These are phyloP conservation scores for Nicotiana tomentosiformis DNA, from an alignment of 257 asterid species.

Conservation along the genomic window DNA sequence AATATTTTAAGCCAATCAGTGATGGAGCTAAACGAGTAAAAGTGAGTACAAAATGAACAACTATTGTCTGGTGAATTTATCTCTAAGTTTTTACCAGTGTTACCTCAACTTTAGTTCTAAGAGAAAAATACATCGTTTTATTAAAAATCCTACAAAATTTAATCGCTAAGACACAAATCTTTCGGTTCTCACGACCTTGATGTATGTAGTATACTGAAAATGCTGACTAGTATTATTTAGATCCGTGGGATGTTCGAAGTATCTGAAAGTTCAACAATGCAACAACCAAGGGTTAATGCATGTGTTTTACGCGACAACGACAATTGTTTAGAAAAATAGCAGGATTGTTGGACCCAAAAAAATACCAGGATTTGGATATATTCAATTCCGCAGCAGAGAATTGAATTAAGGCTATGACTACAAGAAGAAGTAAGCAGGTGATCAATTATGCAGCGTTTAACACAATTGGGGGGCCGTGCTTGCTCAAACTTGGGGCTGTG, in stretches of 20 bases:
- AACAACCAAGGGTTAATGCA: neutral
- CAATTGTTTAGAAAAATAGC: neutral
- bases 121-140: too few species aligned
- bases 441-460: too few species aligned
- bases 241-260: neutral
- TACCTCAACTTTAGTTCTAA: neutral
- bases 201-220: neutral
- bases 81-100: neutral
- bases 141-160: neutral
- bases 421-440: too few species aligned
- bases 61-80: neutral
- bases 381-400: too few species aligned
- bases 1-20: neutral
- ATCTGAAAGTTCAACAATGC: neutral
- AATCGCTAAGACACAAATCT: neutral
- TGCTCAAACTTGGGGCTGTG: too few species aligned
- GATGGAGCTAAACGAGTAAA: neutral
- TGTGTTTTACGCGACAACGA: neutral
- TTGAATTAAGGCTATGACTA: too few species aligned
- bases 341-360: neutral
- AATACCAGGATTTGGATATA: too few species aligned
- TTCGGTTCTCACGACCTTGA: neutral
- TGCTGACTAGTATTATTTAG: neutral
- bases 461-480: too few species aligned
- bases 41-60: neutral